Evolutionary conservation across 2,329 filamentous ascomycete genomes (phyloP), one percentile per base, ranked within the genome.

Genomic region (Microsporum canis): DNA sequence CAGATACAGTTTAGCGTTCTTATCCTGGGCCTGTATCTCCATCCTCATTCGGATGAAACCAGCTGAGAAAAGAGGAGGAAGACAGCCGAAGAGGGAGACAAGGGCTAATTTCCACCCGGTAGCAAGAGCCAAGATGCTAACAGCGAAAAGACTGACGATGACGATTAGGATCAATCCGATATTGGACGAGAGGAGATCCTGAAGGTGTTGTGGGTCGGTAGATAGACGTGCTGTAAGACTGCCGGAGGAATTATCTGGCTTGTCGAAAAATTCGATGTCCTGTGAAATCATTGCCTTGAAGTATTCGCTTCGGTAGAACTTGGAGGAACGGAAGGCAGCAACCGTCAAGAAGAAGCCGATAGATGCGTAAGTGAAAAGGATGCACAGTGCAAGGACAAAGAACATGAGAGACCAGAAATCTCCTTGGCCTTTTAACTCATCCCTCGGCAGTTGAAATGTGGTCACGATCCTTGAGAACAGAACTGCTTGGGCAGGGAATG

Each of bases 61-160:
- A 27, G 65, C 66, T 3, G 66, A 31, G 2, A 72, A 64, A 1
- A 72, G 61, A 0, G 67, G 56, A 0, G 79, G 79, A 0, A 82
- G 72, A 29, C 80, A 65, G 0, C 65, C 77, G 51, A 73, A 75
- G 39, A 79, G 72, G 12, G 74, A 77, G 29, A 92, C 88, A 0
- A 92, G 80, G 3, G 86, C 86, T 12, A 94, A 79, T 71, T 91
- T 91, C 89, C 89, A 94, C 1, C 86, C 88, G 60, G 90, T 81
- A 10, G 81, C 80, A n/a, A 88, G 75, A 12, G 84, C 81, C 14
- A 91, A 72, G 8, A 80, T 75, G 56, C 88, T 83, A 17, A 88
- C 86, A 0, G 84, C 81, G 57, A 92, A 69, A 2, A 96, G 80
- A 0, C 89, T 95, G 0, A 89, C 89, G 2, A 77, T 71, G 12